Evolutionary conservation across 1,284 basidiomycete genomes (phyloP), one percentile per base, ranked within the genome.

Genomic region (Psilocybe mexicana): DNA sequence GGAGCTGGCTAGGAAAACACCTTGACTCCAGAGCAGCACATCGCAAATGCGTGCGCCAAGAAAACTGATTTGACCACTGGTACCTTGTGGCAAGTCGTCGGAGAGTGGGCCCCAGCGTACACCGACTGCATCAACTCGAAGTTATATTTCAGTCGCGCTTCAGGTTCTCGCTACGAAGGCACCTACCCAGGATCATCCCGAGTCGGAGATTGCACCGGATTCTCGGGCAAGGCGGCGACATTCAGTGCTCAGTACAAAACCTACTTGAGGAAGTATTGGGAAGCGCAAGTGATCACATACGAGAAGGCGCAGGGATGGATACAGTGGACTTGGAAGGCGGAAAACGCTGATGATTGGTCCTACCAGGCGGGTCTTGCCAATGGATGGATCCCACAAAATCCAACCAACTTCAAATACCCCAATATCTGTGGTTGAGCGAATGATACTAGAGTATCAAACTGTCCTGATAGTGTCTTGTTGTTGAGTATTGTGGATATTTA

Each of bases 191-290:
- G 88, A 26, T 88, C 87, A 2, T 69, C 76, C 0, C 70, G 69
- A 33, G 79, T 90, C 47, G 93, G 92, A 46, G 87, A 79, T 64
- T 98, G 95, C 75, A 66, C 61, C 0, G 87, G 82, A 36, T 73
- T 86, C 64, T 89, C 91, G 0, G 95, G 94, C 30, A 78, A 77
- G 45, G 87, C 82, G 2, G 79, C 81, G 12, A 76, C 79, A 24
- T 97, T 96, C 75, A 91, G 84, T 65, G 71, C 79, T 12, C 78
- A 76, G 56, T 97, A 94, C 80, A 96, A 94, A 81, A 82, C 78
- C 1, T 92, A 91, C 79, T 74, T 98, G 56, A 76, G 90, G 52
- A 79, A 90, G 70, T 87, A 83, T 72, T 97, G 87, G 85, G 93
- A 96, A 70, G 90, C 91, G 0, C 94, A 96, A 71, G 79, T 79